Conservation (phyloP, 2,329 filamentous ascomycete species). For the Penicillium sp. region DNA sequence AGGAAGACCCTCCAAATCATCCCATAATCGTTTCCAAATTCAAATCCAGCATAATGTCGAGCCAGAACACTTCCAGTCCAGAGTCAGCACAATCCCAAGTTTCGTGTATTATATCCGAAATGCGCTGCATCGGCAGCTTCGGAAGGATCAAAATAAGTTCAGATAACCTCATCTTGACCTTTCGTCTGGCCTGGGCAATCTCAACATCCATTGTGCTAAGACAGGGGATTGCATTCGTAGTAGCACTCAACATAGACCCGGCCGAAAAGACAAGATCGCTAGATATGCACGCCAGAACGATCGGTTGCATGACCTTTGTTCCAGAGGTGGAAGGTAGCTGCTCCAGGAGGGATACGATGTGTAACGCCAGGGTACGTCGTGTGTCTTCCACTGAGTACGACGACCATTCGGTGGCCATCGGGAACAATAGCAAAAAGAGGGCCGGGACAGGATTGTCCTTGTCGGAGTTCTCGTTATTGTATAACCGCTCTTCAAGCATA, state of each 20-base stretch:
- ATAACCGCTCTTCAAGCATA: slow-evolving; percentile 19
- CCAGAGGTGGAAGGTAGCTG: slow-evolving; percentile 23
- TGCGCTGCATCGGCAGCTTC: slow-evolving; percentile 23
- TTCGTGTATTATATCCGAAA: slow-evolving; percentile 19
- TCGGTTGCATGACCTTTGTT: slow-evolving; percentile 22
- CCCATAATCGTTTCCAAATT: slow-evolving; percentile 27
- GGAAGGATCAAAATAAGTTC: slow-evolving; percentile 23
- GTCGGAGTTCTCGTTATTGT: slow-evolving; percentile 8
- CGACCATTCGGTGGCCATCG: not conserved
- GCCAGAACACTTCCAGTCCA: slow-evolving; percentile 18
- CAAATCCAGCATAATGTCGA: slow-evolving; percentile 24
- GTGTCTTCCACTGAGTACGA: slow-evolving; percentile 14
- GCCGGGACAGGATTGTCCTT: slow-evolving; percentile 11
- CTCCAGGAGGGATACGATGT: slow-evolving; percentile 22
- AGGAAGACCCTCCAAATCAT: not conserved
- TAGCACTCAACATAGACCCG: slow-evolving; percentile 17
- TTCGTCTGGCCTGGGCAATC: slow-evolving; percentile 23
- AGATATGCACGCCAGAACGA: slow-evolving; percentile 22
- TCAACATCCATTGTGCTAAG: slow-evolving; percentile 23
- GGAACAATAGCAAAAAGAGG: slow-evolving; percentile 19
- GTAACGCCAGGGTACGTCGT: slow-evolving; percentile 20
- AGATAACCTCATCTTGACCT: slow-evolving; percentile 21
- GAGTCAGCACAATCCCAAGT: slow-evolving; percentile 23
- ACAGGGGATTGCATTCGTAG: slow-evolving; percentile 17
- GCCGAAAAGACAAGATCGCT: slow-evolving; percentile 24